Percentiles rank a stretch among this genome's conserved stretches.
These are phyloP conservation scores for Anisogramma anomala DNA, from an alignment of 2,329 filamentous ascomycete species.

Conservation along the genomic window DNA sequence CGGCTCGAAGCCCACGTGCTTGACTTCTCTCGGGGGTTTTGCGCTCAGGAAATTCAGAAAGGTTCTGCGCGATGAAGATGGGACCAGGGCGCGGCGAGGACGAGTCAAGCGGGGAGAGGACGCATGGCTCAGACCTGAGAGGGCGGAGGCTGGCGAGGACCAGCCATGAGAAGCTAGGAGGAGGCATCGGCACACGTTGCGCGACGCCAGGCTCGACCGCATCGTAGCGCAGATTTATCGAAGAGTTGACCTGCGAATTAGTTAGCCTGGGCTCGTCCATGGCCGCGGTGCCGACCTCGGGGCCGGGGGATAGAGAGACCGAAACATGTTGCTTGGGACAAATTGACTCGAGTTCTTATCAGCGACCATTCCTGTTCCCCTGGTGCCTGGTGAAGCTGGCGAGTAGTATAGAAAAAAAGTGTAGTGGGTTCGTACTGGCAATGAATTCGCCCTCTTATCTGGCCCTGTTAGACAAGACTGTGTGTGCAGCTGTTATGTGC, in stretches of 20 bases:
- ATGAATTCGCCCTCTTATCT: too few relatives aligned
- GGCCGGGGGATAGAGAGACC: background rate
- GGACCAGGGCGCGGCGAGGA: background rate
- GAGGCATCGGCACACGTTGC: constrained; percentile 46
- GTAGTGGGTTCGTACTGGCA: too few relatives aligned
- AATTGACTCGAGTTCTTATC: background rate
- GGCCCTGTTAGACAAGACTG: too few relatives aligned
- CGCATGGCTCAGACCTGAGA: constrained; percentile 5
- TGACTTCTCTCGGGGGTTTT: constrained; percentile 47
- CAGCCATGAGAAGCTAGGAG: constrained; percentile 34
- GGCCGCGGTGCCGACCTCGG: background rate
- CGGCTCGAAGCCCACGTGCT: constrained; percentile 52
- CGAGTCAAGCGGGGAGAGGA: constrained; percentile 8
- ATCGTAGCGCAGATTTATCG: constrained; percentile 27
- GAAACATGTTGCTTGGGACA: constrained; percentile 9
- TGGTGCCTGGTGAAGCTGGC: background rate
- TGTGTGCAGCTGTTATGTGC: too few relatives aligned
- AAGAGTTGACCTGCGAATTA: constrained; percentile 4
- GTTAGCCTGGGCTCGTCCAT: background rate
- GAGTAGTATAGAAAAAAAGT: background rate
- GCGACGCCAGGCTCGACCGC: constrained; percentile 50
- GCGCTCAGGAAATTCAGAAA: constrained; percentile 49
- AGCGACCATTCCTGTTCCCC: background rate
- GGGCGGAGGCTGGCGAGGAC: constrained; percentile 22
- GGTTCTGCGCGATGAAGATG: constrained; percentile 6